A percentile compares a stretch with the other conserved stretches of the same genome.
phyloP scores from a whole-genome alignment of 73 alveolate species.

The Paramecium sexaurelia region DNA sequence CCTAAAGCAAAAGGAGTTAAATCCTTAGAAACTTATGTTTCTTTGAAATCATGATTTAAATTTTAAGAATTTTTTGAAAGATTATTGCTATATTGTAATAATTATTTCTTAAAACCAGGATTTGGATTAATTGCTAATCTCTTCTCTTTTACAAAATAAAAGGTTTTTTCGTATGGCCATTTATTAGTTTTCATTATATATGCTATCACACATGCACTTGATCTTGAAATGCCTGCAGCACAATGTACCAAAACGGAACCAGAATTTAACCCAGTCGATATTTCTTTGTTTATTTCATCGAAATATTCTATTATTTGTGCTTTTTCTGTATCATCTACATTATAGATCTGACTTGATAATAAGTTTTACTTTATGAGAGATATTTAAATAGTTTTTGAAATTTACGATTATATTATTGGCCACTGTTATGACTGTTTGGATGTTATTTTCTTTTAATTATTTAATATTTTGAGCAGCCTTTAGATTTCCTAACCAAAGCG shows the following conservation, averaged over 20 bases:
- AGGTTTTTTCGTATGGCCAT: conserved; percentile 70
- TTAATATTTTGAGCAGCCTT: conserved; percentile 38
- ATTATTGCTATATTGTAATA: conserved; percentile 71
- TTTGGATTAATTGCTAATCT: conserved; percentile 75
- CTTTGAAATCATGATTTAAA: neutral
- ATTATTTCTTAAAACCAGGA: conserved; percentile 73
- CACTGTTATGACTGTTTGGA: conserved; percentile 1
- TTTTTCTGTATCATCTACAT: conserved; percentile 71
- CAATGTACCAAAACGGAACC: conserved; percentile 82
- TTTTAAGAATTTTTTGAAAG: neutral
- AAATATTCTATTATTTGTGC: conserved; percentile 72
- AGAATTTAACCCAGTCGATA: conserved; percentile 71
- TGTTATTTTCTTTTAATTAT: neutral
- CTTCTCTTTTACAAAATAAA: conserved; percentile 67
- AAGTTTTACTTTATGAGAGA: neutral
- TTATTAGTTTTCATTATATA: conserved; percentile 76
- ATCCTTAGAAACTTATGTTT: neutral
- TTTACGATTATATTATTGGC: neutral
- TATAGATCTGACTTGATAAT: neutral
- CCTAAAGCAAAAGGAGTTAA: neutral
- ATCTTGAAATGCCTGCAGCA: conserved; percentile 76
- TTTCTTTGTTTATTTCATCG: conserved; percentile 65
- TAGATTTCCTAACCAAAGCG: conserved; percentile 30
- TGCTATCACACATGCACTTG: conserved; percentile 72
- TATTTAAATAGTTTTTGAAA: neutral